Base-by-base conservation (phyloP, 345 rosid genomes). In the Melaleuca alternifolia region DNA sequence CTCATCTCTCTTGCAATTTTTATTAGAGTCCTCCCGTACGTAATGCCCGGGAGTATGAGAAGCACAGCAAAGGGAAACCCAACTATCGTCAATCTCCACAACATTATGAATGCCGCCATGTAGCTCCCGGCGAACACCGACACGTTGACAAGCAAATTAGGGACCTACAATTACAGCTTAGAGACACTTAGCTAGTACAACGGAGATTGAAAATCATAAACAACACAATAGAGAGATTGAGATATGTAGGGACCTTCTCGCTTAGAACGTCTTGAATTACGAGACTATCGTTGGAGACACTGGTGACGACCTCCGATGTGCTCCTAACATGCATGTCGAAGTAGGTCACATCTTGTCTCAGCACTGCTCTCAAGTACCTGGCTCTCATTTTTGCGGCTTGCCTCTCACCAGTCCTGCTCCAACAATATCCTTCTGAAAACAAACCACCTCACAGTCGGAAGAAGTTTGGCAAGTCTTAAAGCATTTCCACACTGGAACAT, bases 321-420 rank as follows among this genome's bases (percentile, higher is more conserved):
- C 77, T 84, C 26, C 86, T 53, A 54, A 84, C 86, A 50, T 86
- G 85, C 86, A 84, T 41, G 84, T 87, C 89, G 52, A 87, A 87
- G 86, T 84, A 77, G 37, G 77, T 59, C 26, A 87, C 77, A 23
- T 87, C 89, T 50, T 84, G 89, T 54, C 57, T 75, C 33, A 87
- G 50, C 89, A 87, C 52, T 8, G 89, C 89, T 7, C 81, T 85
- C 57, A 87, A 83, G 77, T 87, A 87, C 24, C 59, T 79, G 30
- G 54, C 86, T 81, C 89, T 75, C 86, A 87, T 77, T 54, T 83
- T 48, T 11, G 89, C 86, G 6, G 89, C 89, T 84, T 87, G 89
- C 51, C 86, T 87, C 89, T 87, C 89, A 2, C 84, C 89, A 3
- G 86, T 87, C 48, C 86, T 85, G 28, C 84, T 87, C 89, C 89